Evolutionary conservation across 2,329 filamentous ascomycete species (phyloP), one percentile per base, ranked within the genome.

Genomic region (Pleochaeta shiraiana): DNA sequence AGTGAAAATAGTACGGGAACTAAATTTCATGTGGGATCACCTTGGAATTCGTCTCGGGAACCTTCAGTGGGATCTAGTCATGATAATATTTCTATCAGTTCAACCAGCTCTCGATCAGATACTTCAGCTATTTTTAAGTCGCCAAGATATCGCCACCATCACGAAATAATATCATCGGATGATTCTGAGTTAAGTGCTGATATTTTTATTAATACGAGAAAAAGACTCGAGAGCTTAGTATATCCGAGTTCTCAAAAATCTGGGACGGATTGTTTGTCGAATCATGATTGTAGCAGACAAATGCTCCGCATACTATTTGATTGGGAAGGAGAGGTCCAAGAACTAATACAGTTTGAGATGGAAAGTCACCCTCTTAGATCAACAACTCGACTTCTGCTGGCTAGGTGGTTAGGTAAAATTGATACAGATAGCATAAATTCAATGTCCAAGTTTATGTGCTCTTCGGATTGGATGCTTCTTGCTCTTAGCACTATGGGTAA

Each of bases 281-380:
- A 85, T 66, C 87, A 96, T 69, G 86, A 95, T 68, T 79, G 96
- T 55, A 84, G 92, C 60, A 81, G 81, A 59, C 91, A 96, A 74
- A 96, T 98, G 91, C 80, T 98, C 4, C 88, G 81, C 69, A 87
- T 91, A 5, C 90, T 98, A 1, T 98, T 98, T 74, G 93, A 93
- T 2, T 98, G 93, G 91, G 85, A 92, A 63, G 85, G 85, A 64
- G 89, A 95, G 69, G 84, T 92, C 47, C 81, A 90, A 57, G 85
- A 85, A 55, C 76, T 98, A 61, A 83, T 98, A 64, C 82, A 84
- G 11, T 91, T 97, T 73, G 93, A 98, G 74, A 79, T 95, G 76
- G 81, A 79, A 66, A 81, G 86, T 24, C 89, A 95, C 71, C 79
- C 83, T 1, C 74, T 79, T 2, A 86, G 88, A 6, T 92, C 90